Base-by-base conservation (phyloP, 169 alveolate species). In the Besnoitia besnoiti region DNA sequence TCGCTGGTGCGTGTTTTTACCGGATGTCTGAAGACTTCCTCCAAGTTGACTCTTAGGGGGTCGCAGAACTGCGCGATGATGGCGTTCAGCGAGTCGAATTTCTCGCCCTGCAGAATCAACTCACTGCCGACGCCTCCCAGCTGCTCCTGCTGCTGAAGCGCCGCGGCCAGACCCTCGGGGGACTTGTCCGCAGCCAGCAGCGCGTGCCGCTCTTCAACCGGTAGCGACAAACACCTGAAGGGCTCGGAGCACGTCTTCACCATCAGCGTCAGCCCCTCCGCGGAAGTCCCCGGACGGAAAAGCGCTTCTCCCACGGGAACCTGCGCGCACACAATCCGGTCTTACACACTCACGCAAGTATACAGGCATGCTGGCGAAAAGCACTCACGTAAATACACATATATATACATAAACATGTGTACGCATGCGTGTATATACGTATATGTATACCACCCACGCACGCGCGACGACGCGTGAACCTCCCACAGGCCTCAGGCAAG, bases 11-110 rank as follows among this genome's bases (percentile, higher is more conserved):
- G n/a, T n/a, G n/a, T n/a, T n/a, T n/a, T n/a, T 61, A 93, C 94
- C 44, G 98, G 98, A 85, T 96, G 98, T 85, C 94, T 94, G 47
- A 95, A 95, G 55, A 96, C 91, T 89, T 96, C 98, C 95, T 96
- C 95, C 47, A 96, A 85, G 79, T 96, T 96, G 51, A 96, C 93
- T 88, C 95, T 95, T 62, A 96, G 95, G 12, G 96, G 95, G 37
- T 96, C 97, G 94, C 97, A 95, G 82, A 96, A 96, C 91, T 85
- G 95, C 42, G 97, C 94, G 42, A 96, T 91, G 49, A 96, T 96
- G 75, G 96, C 96, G 91, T 96, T 97, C 39, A 96, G 91, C 46
- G 96, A 93, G 79, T 89, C 93, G 90, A 88, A 96, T 82, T 90
- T 55, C 85, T 96, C 96, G 93, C 95, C 96, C 51, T 94, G 92